Evolutionary conservation across 495 filamentous ascomycete genomes (phyloP), one percentile per base, ranked within the genome.

Genomic region (Xylaria venustula): DNA sequence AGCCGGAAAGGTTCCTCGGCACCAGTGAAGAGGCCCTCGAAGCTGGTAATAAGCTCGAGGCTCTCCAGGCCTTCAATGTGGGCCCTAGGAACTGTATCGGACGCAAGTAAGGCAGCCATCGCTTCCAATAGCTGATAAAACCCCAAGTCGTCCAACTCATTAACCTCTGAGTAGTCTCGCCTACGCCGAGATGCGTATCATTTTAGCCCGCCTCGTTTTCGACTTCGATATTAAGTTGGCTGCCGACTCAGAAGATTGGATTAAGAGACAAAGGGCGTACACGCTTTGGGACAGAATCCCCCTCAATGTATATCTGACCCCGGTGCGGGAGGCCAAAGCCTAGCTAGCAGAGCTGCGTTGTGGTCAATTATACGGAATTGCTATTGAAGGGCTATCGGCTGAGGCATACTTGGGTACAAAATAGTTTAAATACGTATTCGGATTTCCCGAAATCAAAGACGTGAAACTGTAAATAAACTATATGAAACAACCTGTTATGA

Each of bases 31-130:
- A 67, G 22, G 69, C 67, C 6, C 64, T 47, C 28, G 65, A 73
- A 15, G 63, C 19, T 3, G 70, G 67, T 0, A 65, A 73, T 34
- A 66, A 54, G 14, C 62, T 74, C 17, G 74, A 75, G 3, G 64
- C 73, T 3, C 64, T 72, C n/a, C 73, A 75, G 55, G 58, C 77
- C 7, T 78, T 78, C 50, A 68, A 51, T 2, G 49, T 66, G 20
- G 76, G 77, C 3, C 72, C 72, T 0, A 62, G 75, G 25, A 74
- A 76, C 57, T 78, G 76, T 58, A 72, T 78, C 20, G 77, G 77
- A 0, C 67, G 69, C 41, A 76, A 75, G 76, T 77, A 68, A 55
- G 73, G 45, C 11, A 37, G 17, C 32, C 26, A 42, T 47, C 15
- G 1, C 32, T 14, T 48, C 25, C 12, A 8, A 22, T 22, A 19